Evolutionary conservation across 176 grass and related monocot species (phyloP), one percentile per base, ranked within the genome.

Genomic region (Secale cereale): DNA sequence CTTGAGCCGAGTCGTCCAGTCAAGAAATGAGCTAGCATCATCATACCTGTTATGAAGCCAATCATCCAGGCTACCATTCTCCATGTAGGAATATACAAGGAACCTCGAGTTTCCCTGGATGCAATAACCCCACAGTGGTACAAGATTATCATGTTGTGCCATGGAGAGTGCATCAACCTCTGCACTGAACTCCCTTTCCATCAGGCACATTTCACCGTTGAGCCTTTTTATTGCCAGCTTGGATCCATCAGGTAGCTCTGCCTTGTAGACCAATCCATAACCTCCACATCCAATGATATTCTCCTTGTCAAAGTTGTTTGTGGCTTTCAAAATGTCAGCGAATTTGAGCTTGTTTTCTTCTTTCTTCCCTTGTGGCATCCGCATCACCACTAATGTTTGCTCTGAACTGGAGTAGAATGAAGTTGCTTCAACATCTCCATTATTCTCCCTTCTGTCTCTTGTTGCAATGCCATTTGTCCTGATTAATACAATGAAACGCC

Each of bases 191-290:
- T 90, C 88, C 61, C 84, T 86, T 13, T 26, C 81, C 37, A 75
- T 91, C 7, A 87, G 45, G 28, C 81, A 87, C 39, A 82, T 83
- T 65, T 85, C 75, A 13, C 85, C 57, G 28, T 85, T 83, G 75
- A 91, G 86, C 76, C 78, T 82, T 32, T 91, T 91, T 48, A 91
- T 91, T 16, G 89, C 89, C 1, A 87, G 35, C 46, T 75, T 88
- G 23, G 81, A 46, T 2, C 85, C 85, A 74, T 73, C 54, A 3
- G 59, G 66, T 56, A 91, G 80, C 16, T 52, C 48, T 52, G 16
- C 48, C 48, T 52, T 52, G 48, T 52, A 52, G 4, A 52, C 48
- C 0, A 87, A 65, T 10, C 89, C 89, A 22, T 84, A 91, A 37
- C 89, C 85, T 37, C 89, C 89, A 10, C 85, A 91, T 4, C 89